Base-by-base conservation (phyloP, 1,284 basidiomycete species). In the Cryptococcus sp. region DNA sequence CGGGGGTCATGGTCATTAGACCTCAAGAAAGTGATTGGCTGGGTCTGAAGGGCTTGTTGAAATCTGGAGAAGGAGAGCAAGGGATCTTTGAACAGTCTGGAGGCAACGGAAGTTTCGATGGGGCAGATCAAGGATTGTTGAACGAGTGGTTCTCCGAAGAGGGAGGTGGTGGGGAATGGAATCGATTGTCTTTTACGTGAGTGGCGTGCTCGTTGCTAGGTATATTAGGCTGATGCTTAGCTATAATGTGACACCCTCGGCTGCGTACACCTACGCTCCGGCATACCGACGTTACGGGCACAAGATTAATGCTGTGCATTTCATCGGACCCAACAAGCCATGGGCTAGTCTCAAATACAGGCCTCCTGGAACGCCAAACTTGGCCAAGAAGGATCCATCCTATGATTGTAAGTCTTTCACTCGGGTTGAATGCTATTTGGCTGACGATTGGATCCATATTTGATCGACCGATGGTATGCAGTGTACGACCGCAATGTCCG, bases 221-320 rank as follows among this genome's bases (percentile, higher is more conserved):
- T n/a, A n/a, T n/a, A 28, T 40, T 16, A 16, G 22, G 24, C 36
- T 37, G 7, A 23, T 31, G 4, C 43, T 47, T 22, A 72, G 76
- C 1, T 98, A 96, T 78, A 98, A 98, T 71, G 94, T 91, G 7
- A 98, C 94, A 1, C 93, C 93, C 10, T 91, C 91, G n/a, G 91
- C 91, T 49, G 90, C 87, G 49, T 98, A 98, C 78, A 94, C 90
- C 85, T 98, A 96, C 76, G 90, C 90, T 3, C 94, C 94, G 49
- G 94, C 94, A 7, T 97, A 96, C 73, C 85, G 86, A 67, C 87
- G 91, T 40, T 97, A 88, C 69, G 92, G 92, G 10, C 83, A 86
- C 46, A 81, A 86, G 60, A 94, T 97, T 73, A 85, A 85, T 52
- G 85, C 85, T 48, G 84, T 97, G 48, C 94, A 98, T 74, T 98